These are phyloP conservation scores for Metschnikowia cerradonensis DNA, from an alignment of 805 yeast genomes.

Conservation along the genomic window DNA sequence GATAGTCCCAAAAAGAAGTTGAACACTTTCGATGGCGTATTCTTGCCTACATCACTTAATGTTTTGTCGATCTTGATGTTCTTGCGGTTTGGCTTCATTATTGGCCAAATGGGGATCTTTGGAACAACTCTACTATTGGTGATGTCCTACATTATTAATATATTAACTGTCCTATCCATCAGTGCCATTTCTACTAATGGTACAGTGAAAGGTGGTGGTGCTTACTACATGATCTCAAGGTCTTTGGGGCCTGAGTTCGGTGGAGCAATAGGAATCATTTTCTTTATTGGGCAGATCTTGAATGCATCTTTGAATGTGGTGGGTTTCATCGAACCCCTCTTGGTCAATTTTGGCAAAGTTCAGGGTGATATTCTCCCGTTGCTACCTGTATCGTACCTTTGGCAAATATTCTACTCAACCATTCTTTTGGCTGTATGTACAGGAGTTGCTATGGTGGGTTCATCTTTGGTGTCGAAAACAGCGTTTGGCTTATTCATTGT, in stretches of 20 bases:
- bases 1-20: conserved; percentile 40
- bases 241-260: conserved; percentile 98
- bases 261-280: conserved; percentile 93
- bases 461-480: conserved; percentile 74
- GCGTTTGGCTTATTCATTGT: conserved; percentile 71
- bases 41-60: conserved; percentile 88
- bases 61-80: conserved; percentile 94
- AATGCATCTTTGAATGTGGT: conserved; percentile 92
- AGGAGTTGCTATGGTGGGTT: conserved; percentile 72
- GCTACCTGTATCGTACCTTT: conserved; percentile 69
- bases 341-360: conserved; percentile 67
- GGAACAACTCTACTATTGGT: conserved; percentile 69
- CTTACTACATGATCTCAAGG: conserved; percentile 94
- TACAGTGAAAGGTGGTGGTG: conserved; percentile 97
- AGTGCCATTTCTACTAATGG: conserved; percentile 98
- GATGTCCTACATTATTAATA: conserved; percentile 74
- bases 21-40: conserved; percentile 84
- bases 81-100: conserved; percentile 87
- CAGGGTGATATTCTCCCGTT: conserved; percentile 53
- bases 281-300: conserved; percentile 89
- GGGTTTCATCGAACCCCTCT: conserved; percentile 88
- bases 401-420: conserved; percentile 70
- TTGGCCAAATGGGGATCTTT: conserved; percentile 89
- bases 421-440: conserved; percentile 66
- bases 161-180: conserved; percentile 82